Conservation (phyloP, 345 rosid species). For the Pseudoturritis turrita region DNA sequence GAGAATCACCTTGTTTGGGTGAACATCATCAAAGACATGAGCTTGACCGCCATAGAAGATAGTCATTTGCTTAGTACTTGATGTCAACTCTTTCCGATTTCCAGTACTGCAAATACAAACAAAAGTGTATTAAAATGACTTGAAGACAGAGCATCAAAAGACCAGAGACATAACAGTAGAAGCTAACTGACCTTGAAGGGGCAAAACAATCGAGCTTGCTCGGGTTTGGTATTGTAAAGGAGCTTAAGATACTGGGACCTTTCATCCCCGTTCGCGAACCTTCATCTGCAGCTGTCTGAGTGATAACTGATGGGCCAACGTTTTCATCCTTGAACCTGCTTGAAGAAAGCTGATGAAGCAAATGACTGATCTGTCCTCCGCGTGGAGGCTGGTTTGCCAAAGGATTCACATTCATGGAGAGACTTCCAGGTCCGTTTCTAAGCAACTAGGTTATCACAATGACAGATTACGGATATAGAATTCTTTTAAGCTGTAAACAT, state of each 20-base stretch:
- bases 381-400: conserved; percentile 56
- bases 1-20: conserved; percentile 72
- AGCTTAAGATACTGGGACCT: conserved; percentile 60
- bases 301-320: conserved; percentile 41
- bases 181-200: conserved; percentile 50
- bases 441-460: conserved; percentile 45
- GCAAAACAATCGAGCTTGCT: conserved; percentile 26
- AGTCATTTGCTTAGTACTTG: conserved; percentile 79
- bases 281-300: conserved; percentile 94
- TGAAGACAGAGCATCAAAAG: conserved; percentile 21
- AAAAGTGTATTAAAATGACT: background rate
- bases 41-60: conserved; percentile 98
- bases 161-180: conserved; percentile 5
- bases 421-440: conserved; percentile 49
- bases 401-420: conserved; percentile 39
- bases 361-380: conserved; percentile 54
- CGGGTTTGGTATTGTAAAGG: conserved; percentile 42
- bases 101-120: conserved; percentile 13
- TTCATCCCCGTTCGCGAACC: conserved; percentile 97
- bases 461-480: background rate
- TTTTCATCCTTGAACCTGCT: conserved; percentile 66
- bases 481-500: background rate
- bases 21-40: conserved; percentile 97
- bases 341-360: conserved; percentile 53
- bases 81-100: conserved; percentile 53